A percentile compares a stretch with the other conserved stretches of the same genome.
These are phyloP conservation scores for Vaccinium corymbosum DNA, from an alignment of 148 eudicot species.

Conservation along the genomic window DNA sequence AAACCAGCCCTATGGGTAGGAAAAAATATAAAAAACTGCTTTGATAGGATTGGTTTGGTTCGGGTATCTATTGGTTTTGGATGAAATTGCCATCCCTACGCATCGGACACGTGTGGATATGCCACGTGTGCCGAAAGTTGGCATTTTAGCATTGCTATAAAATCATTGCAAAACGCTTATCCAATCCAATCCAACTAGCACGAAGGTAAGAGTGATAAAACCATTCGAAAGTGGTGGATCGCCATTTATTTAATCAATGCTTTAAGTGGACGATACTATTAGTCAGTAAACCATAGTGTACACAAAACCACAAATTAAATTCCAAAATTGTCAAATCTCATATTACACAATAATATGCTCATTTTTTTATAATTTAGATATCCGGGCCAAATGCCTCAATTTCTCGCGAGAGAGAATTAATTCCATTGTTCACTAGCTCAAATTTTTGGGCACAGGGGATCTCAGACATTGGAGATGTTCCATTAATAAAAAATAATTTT, in stretches of 20 bases:
- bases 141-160: neutral
- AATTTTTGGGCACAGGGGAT: no score
- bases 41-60: no score
- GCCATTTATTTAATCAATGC: neutral
- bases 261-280: constrained; percentile 11
- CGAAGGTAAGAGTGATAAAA: neutral
- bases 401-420: no score
- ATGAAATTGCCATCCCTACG: no score
- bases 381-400: no score
- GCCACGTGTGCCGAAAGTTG: neutral
- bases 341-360: neutral
- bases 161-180: neutral
- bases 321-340: neutral
- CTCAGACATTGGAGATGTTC: no score
- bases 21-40: no score
- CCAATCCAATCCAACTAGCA: neutral
- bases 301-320: neutral
- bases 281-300: neutral
- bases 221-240: neutral
- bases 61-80: no score
- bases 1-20: no score
- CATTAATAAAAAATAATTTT: no score
- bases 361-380: no score
- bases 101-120: neutral
- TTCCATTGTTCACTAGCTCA: no score